These are phyloP conservation scores for Syzygium grande DNA, from an alignment of 345 rosid genomes.

Conservation along the genomic window DNA sequence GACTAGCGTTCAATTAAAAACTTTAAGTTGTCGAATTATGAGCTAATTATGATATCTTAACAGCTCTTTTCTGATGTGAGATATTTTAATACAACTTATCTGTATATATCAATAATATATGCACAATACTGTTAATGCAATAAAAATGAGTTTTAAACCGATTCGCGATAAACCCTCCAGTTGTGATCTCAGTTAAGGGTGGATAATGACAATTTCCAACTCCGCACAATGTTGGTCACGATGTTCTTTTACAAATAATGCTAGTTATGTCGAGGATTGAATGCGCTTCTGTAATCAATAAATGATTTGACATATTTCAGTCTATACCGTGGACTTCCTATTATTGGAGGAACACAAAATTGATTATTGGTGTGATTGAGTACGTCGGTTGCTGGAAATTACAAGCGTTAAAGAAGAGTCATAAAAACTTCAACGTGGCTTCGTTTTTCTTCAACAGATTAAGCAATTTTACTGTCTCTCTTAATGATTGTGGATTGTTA, in stretches of 20 bases:
- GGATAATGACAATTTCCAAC: background rate
- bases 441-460: no score
- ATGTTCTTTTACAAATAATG: background rate
- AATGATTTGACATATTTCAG: background rate
- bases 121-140: background rate
- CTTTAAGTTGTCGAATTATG: background rate
- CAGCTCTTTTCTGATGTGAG: fast-evolving
- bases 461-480: no score
- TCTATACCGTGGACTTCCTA: background rate
- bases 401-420: no score
- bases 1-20: background rate
- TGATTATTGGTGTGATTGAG: no score
- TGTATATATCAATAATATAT: background rate
- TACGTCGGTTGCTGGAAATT: no score
- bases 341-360: no score
- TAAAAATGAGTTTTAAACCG: background rate
- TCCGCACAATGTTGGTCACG: background rate
- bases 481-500: no score
- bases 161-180: background rate
- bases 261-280: background rate
- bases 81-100: background rate
- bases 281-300: background rate
- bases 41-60: background rate
- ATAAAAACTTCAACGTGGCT: no score
- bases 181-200: background rate